phyloP scores from a whole-genome alignment of 2,329 filamentous ascomycete genomes.

The Diaporthe aspalathi region DNA sequence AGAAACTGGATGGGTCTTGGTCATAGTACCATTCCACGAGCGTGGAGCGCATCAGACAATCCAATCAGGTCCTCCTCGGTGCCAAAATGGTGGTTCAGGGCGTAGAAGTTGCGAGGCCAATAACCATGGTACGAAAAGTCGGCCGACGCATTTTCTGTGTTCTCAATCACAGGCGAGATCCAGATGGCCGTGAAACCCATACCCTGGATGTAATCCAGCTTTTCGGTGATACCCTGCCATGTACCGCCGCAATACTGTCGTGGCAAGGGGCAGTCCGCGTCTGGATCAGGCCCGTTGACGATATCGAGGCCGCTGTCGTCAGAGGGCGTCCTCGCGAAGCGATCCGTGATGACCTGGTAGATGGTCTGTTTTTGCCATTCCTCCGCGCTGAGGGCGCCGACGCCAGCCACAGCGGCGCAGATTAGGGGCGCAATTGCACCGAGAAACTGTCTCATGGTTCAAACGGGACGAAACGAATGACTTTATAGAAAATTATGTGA shows the following conservation, averaged over 20 bases:
- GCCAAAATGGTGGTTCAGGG: constrained; percentile 25
- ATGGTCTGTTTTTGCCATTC: constrained; percentile 32
- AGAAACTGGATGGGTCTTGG: too few species aligned
- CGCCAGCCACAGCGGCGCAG: constrained; percentile 3
- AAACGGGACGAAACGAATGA: neutral
- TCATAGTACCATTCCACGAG: constrained; percentile 44
- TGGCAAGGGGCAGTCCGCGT: constrained; percentile 1
- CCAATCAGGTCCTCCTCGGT: constrained; percentile 21
- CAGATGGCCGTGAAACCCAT: constrained; percentile 27
- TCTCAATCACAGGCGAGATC: constrained; percentile 30
- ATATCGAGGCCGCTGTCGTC: constrained; percentile 4
- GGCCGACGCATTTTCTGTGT: constrained; percentile 37
- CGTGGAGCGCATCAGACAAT: constrained; percentile 1
- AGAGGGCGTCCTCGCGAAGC: constrained; percentile 10
- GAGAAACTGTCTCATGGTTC: neutral
- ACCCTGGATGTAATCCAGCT: constrained; percentile 27
- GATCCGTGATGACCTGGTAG: constrained; percentile 23
- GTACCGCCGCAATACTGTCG: constrained; percentile 23
- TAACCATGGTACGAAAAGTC: constrained; percentile 42
- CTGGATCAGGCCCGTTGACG: neutral
- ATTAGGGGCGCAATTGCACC: neutral
- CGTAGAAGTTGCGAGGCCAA: constrained; percentile 16
- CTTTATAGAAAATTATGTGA: neutral
- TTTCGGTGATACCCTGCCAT: constrained; percentile 24
- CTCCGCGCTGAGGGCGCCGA: constrained; percentile 4